Percentiles rank a stretch among this genome's conserved stretches.
Conservation (phyloP, 495 filamentous ascomycete species). For the Coniosporium apollinis region DNA sequence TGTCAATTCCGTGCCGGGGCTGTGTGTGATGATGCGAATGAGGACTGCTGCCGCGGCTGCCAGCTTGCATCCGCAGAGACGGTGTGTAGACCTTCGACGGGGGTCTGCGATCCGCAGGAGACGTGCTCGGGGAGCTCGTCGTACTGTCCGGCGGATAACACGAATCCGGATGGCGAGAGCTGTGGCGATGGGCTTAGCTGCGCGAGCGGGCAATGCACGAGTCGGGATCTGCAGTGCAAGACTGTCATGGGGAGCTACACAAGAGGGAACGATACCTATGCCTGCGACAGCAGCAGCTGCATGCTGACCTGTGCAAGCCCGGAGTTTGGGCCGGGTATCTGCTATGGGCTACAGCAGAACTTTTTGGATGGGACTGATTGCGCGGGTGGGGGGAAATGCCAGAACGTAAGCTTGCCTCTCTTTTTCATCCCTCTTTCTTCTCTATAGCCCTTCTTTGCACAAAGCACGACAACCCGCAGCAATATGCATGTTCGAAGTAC, state of each 20-base stretch:
- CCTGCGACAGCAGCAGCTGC: slow-evolving; percentile 61
- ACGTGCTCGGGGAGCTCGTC: slow-evolving; percentile 57
- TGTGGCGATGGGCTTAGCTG: slow-evolving; percentile 62
- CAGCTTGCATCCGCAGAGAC: slow-evolving; percentile 47
- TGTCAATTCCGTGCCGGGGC: slow-evolving; percentile 68
- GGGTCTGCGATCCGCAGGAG: slow-evolving; percentile 72
- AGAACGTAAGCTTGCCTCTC: slow-evolving; percentile 31
- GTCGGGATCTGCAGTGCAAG: slow-evolving; percentile 77
- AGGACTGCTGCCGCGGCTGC: slow-evolving; percentile 74
- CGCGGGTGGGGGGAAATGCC: slow-evolving; percentile 61
- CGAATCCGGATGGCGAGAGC: slow-evolving; percentile 45
- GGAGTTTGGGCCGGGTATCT: slow-evolving; percentile 44
- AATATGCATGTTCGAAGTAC: neutral
- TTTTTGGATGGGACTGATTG: slow-evolving; percentile 90
- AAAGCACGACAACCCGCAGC: neutral
- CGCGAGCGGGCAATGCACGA: slow-evolving; percentile 90
- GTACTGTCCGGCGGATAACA: slow-evolving; percentile 55
- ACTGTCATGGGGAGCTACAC: slow-evolving; percentile 67
- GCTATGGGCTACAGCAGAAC: slow-evolving; percentile 68
- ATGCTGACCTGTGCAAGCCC: slow-evolving; percentile 58
- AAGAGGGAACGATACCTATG: slow-evolving; percentile 60
- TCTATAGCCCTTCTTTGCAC: neutral
- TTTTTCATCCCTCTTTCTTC: neutral
- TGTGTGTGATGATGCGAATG: slow-evolving; percentile 79
- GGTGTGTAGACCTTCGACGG: slow-evolving; percentile 63